phyloP scores from a whole-genome alignment of 441 rosid genomes.

The Populus hybrid region DNA sequence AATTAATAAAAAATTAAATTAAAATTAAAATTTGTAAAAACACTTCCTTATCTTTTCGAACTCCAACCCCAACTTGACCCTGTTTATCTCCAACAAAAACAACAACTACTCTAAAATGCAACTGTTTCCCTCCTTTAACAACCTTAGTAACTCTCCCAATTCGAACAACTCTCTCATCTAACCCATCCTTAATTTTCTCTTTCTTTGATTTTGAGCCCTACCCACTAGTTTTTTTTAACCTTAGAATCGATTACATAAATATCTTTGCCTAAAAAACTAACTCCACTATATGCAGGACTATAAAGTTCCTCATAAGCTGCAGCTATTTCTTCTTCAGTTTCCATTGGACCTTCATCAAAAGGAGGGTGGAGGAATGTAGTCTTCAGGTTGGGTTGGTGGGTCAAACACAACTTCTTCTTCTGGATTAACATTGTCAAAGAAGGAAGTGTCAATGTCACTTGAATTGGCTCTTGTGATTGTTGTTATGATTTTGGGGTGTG shows the following conservation, averaged over 20 bases:
- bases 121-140: slow-evolving; percentile 86
- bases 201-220: slow-evolving; percentile 51
- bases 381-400: slow-evolving; percentile 64
- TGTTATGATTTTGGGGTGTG: background rate
- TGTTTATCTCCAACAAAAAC: slow-evolving; percentile 84
- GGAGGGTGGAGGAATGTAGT: slow-evolving; percentile 46
- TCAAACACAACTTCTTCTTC: slow-evolving; percentile 48
- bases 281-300: slow-evolving; percentile 76
- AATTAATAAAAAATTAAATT: too few relatives aligned
- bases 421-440: slow-evolving; percentile 46
- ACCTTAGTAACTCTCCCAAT: slow-evolving; percentile 82
- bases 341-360: slow-evolving; percentile 75
- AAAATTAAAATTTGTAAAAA: too few relatives aligned
- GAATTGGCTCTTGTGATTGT: slow-evolving; percentile 28
- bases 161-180: slow-evolving; percentile 86
- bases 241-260: slow-evolving; percentile 64
- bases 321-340: slow-evolving; percentile 69
- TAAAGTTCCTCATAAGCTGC: slow-evolving; percentile 76
- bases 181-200: slow-evolving; percentile 61
- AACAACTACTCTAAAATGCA: slow-evolving; percentile 77
- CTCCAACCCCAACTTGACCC: slow-evolving; percentile 86
- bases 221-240: slow-evolving; percentile 43
- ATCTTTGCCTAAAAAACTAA: slow-evolving; percentile 56
- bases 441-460: slow-evolving; percentile 38
- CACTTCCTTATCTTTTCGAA: slow-evolving; percentile 86